Percentiles rank a stretch among this genome's conserved stretches.
Evolutionary conservation across 208 protist species (phyloP).

Genomic region (Trypanosoma theileri): DNA sequence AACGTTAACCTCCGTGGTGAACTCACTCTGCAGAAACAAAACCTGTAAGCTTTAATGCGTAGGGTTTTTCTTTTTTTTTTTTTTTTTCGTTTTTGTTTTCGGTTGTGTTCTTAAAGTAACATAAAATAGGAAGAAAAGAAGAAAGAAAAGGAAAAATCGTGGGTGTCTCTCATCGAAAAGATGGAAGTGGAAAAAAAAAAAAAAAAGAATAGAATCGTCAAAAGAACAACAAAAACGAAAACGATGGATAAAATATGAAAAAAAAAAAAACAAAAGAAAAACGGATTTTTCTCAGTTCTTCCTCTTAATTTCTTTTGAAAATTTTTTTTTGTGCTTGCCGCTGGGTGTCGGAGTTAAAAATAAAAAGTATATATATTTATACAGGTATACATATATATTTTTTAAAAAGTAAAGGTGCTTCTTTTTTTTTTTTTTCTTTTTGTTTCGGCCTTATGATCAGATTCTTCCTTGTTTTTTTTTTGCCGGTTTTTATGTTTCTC

Average conservation of each 20-base stretch:
- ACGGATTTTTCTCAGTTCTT: neutral
- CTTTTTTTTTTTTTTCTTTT: constrained; percentile 12
- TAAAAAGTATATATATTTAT: constrained; percentile 10
- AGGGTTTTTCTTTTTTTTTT: neutral
- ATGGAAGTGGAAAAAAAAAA: too few species aligned
- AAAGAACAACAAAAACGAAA: too few species aligned
- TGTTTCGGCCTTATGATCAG: neutral
- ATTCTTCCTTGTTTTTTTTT: neutral
- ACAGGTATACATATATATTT: constrained; percentile 11
- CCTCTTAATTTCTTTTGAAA: constrained; percentile 1
- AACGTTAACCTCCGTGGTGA: constrained; percentile 42
- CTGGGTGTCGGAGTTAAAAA: too few species aligned
- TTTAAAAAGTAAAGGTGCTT: neutral
- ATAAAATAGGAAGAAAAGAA: neutral
- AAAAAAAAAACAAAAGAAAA: too few species aligned
- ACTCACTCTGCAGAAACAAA: neutral
- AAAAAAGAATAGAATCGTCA: too few species aligned
- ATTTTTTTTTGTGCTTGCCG: constrained; percentile 1
- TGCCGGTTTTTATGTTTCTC: constrained; percentile 2
- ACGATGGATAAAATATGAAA: too few species aligned
- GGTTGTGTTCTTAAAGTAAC: neutral
- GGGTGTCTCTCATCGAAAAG: too few species aligned
- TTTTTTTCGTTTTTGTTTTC: constrained; percentile 3
- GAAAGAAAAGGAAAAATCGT: neutral
- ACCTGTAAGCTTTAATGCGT: constrained; percentile 11